Evolutionary conservation across 257 asterid genomes (phyloP), one percentile per base, ranked within the genome.

Genomic region (Jacaranda mimosifolia): DNA sequence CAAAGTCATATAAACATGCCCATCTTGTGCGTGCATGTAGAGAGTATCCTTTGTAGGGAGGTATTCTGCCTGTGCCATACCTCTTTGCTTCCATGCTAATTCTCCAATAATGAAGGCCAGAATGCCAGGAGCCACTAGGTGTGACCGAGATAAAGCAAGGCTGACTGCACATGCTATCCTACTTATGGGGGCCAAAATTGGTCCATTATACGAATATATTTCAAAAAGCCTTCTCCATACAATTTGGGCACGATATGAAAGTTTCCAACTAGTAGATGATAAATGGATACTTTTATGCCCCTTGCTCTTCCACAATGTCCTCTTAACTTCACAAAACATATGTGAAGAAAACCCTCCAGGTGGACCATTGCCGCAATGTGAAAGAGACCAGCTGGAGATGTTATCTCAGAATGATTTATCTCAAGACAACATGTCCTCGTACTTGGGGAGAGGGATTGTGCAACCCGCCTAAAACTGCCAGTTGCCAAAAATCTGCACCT

Each of bases 51-150:
- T 80, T 57, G 72, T 63, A 13, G 90, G 87, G 59, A 89, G 82
- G 76, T 84, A 76, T 66, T 93, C 97, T 49, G 98, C 92, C 70
- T 83, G 83, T 56, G 90, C 92, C 63, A 77, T 46, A 68, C 73
- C 62, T 60, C 87, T 63, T 66, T 18, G 77, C 72, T 80, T 90
- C 94, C 88, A 79, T 68, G 87, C 80, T 49, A 88, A 74, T 82
- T 91, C 91, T 80, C 94, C 88, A 71, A 86, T 13, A 59, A 91
- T 18, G 68, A 89, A 84, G 68, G 97, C 98, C 85, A 89, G 75
- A 64, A 92, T 83, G 70, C 99, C 92, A 59, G 99, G 98, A 73
- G 91, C 89, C 72, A 92, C 77, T 64, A 92, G 91, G 83, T 89
- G 89, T 51, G 99, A 94, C 51, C 96, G 87, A 75, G 94, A 74